These are phyloP conservation scores for Glycine tomentella DNA, from an alignment of 306 rosid species.

Conservation along the genomic window DNA sequence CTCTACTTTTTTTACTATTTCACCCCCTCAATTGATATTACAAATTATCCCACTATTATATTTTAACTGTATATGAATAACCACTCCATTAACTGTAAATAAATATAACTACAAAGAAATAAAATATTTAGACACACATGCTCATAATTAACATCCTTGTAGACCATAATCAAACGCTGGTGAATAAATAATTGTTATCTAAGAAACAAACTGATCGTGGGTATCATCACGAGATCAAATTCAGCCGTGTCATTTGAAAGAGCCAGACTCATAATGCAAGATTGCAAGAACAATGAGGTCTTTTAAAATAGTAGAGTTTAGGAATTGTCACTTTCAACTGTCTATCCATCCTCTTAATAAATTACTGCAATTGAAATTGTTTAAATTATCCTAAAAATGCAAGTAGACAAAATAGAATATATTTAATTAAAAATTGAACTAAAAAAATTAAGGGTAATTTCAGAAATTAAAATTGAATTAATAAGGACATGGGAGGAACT, in stretches of 20 bases:
- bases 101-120: no score
- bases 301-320: background rate
- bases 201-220: background rate
- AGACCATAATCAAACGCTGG: background rate
- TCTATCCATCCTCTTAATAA: background rate
- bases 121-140: no score
- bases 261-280: background rate
- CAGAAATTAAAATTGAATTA: background rate
- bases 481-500: background rate
- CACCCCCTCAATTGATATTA: no score
- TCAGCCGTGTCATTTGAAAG: background rate
- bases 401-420: background rate
- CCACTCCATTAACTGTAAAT: no score
- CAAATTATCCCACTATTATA: no score
- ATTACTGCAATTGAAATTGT: background rate
- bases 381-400: background rate
- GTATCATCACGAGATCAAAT: background rate
- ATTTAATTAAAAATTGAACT: background rate
- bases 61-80: no score
- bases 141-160: slow-evolving; percentile 3
- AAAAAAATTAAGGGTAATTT: background rate
- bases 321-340: background rate
- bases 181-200: slow-evolving; percentile 12
- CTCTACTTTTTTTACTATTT: no score
- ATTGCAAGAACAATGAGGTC: background rate